phyloP scores from a whole-genome alignment of 1,284 basidiomycete genomes.

The Marasmius sp. region DNA sequence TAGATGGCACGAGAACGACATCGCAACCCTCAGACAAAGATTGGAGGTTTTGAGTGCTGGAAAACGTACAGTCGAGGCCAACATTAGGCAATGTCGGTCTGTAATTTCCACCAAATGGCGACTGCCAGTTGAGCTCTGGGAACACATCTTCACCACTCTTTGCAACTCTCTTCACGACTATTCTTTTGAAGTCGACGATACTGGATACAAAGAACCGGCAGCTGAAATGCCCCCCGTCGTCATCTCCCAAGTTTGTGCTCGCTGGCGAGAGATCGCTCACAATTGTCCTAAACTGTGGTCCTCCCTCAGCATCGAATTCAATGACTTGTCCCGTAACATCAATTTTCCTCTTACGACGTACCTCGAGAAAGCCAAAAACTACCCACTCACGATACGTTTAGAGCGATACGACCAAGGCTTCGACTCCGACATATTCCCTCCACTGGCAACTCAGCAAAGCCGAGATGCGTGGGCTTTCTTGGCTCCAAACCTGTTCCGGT shows the following conservation, averaged over 20 bases:
- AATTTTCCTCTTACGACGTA: not conserved
- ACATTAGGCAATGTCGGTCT: not conserved
- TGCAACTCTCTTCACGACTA: not conserved
- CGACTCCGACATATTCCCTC: not conserved
- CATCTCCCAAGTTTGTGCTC: not conserved
- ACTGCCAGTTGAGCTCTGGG: not conserved
- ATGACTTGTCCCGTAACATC: not conserved
- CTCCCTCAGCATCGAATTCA: not conserved
- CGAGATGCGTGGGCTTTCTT: not conserved
- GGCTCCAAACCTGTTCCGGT: not conserved
- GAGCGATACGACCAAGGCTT: too few species aligned
- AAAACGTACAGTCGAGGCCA: not conserved
- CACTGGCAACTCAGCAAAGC: not conserved
- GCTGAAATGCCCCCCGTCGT: not conserved
- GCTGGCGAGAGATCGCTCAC: not conserved
- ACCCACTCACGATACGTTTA: not conserved
- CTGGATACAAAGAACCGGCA: not conserved
- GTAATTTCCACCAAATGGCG: not conserved
- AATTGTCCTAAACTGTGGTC: not conserved
- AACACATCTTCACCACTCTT: not conserved
- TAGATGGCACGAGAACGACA: not conserved
- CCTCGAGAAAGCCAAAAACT: not conserved
- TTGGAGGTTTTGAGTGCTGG: not conserved
- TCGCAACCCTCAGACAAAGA: not conserved
- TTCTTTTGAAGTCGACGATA: not conserved